phyloP scores from a whole-genome alignment of 148 eudicot genomes.

The Vaccinium myrtillus region DNA sequence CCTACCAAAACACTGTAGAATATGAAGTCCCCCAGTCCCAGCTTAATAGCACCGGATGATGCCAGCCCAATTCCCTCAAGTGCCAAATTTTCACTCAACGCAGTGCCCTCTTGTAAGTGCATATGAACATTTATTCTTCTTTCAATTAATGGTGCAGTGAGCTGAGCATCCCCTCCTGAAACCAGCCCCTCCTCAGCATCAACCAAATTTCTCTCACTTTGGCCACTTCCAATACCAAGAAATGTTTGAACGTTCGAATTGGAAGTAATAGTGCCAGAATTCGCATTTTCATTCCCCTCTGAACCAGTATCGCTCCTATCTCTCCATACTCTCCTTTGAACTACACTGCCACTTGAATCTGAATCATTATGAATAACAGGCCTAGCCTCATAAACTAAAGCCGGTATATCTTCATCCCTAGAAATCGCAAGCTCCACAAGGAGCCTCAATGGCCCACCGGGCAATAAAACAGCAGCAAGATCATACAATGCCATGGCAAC shows the following conservation, averaged over 20 bases:
- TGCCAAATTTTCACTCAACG: conserved; percentile 46
- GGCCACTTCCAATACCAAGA: conserved; percentile 25
- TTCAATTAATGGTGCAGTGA: conserved; percentile 67
- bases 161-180: conserved; percentile 32
- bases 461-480: conserved; percentile 92
- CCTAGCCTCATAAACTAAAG: conserved; percentile 94
- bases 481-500: conserved; percentile 90
- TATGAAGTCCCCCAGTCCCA: conserved; percentile 90
- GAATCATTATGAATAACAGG: conserved; percentile 48
- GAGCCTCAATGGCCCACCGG: conserved; percentile 80
- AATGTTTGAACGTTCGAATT: conserved; percentile 15
- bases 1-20: conserved; percentile 97
- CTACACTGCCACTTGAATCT: conserved; percentile 19
- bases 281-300: conserved; percentile 23
- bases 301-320: conserved; percentile 25
- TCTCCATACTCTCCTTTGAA: conserved; percentile 69
- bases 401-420: conserved; percentile 94
- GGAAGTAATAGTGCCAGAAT: conserved; percentile 11
- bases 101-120: conserved; percentile 25
- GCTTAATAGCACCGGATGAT: conserved; percentile 80
- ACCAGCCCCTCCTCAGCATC: conserved; percentile 50
- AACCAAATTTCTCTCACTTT: conserved; percentile 32
- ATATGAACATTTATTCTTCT: conserved; percentile 34
- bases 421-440: conserved; percentile 92
- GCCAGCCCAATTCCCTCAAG: conserved; percentile 92